Evolutionary conservation across 352 stramenopile genomes (phyloP), one percentile per base, ranked within the genome.

Genomic region (Pythium graminicola): DNA sequence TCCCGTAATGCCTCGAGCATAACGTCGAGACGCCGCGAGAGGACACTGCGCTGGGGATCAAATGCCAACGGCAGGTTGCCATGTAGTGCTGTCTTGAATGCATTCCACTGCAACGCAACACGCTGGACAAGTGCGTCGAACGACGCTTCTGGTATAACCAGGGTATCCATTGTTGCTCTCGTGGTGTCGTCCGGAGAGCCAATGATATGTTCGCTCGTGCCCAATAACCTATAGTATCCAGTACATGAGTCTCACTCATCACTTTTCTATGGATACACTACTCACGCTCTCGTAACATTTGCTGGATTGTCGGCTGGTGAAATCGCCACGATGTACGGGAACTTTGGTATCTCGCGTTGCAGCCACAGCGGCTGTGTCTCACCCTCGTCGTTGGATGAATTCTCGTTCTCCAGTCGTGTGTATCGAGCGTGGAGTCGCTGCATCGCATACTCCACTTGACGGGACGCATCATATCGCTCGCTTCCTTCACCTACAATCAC

Each of bases 241-340:
- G 29, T 1, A 33, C 6, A 19, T 3, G 31, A n/a, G 11, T 33
- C 2, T 27, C 22, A 38, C 29, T 33, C 19, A 17, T n/a, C 9
- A 8, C 44, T 39, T 13, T 35, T 11, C 7, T 23, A 9, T 33
- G 22, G 1, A n/a, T 7, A 2, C 31, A 13, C 24, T 20, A 62
- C 59, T 28, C 32, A 66, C 59, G 46, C 29, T 19, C 53, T 32
- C 10, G 46, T 14, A 10, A 57, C 52, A 4, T 9, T 17, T 0
- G 26, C 48, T 1, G 65, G 72, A 22, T 82, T 70, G 50, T 91
- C 80, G 8, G 73, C 80, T 6, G 69, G 32, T 0, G 80, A 85
- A 10, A 81, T 60, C 9, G 70, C 73, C 27, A 91, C 31, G 35
- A 89, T 43, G 42, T 85, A 89, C 16, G 80, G 80, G 26, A 91